A percentile compares a stretch with the other conserved stretches of the same genome.
Conservation (phyloP, 805 yeast genomes). For the Wickerhamomyces hampshirensis region DNA sequence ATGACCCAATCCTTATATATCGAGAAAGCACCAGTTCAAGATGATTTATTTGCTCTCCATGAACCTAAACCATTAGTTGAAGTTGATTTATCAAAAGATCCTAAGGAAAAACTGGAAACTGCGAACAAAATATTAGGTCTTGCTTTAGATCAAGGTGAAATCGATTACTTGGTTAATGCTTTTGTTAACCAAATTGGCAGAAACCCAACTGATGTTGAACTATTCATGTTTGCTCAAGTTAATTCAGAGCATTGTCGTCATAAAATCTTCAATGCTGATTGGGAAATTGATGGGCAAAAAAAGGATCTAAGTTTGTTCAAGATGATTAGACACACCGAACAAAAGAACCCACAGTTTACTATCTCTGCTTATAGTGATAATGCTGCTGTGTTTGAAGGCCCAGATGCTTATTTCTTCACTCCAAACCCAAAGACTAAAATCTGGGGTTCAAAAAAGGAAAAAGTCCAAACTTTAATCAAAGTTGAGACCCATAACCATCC, state of each 20-base stretch:
- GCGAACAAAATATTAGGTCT: conserved; percentile 86
- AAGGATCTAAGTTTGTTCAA: conserved; percentile 77
- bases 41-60: conserved; percentile 74
- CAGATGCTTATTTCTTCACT: conserved; percentile 69
- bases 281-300: conserved; percentile 86
- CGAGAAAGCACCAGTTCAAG: conserved; percentile 55
- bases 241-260: conserved; percentile 99
- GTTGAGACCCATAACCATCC: conserved; percentile 99
- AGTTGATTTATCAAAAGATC: conserved; percentile 53
- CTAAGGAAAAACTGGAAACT: conserved; percentile 52
- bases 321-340: conserved; percentile 95
- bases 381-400: conserved; percentile 92
- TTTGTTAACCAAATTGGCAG: conserved; percentile 72
- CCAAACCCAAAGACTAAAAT: conserved; percentile 69
- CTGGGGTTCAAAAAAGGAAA: conserved; percentile 74
- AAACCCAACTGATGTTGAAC: conserved; percentile 96
- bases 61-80: conserved; percentile 77
- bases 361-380: conserved; percentile 94
- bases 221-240: conserved; percentile 99
- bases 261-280: conserved; percentile 96
- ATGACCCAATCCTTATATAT: conserved; percentile 81
- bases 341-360: conserved; percentile 72
- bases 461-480: conserved; percentile 84
- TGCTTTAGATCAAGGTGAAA: conserved; percentile 93
- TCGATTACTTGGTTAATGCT: conserved; percentile 78